phyloP scores from a whole-genome alignment of 768 basidiomycete species.

The Lactarius quietus region DNA sequence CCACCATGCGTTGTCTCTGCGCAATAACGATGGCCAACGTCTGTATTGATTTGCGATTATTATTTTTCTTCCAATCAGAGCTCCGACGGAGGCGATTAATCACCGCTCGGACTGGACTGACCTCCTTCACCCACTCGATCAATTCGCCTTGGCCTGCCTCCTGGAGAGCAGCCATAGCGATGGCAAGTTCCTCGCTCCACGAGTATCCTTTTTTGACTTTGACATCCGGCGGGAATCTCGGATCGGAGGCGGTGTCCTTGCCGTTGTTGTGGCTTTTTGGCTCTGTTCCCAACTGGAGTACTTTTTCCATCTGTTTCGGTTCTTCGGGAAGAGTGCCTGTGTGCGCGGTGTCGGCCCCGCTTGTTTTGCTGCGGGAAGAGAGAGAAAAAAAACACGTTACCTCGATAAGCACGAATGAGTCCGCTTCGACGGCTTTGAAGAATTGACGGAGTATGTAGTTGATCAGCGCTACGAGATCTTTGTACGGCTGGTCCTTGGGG shows the following conservation, averaged over 20 bases:
- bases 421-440: constrained; percentile 86
- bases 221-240: constrained; percentile 59
- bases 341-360: background rate
- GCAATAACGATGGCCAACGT: constrained; percentile 58
- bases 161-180: constrained; percentile 70
- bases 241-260: constrained; percentile 40
- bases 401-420: constrained; percentile 86
- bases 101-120: constrained; percentile 37
- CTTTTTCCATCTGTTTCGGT: constrained; percentile 81
- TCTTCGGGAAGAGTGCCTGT: constrained; percentile 88
- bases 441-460: constrained; percentile 87
- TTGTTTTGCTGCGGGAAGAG: constrained; percentile 3
- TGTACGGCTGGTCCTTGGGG: constrained; percentile 72
- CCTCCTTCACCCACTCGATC: constrained; percentile 80
- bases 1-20: constrained; percentile 56
- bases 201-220: constrained; percentile 83
- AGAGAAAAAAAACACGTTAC: constrained; percentile 44
- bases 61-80: background rate
- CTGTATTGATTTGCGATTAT: too few species aligned
- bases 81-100: constrained; percentile 13
- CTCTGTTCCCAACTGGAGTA: constrained; percentile 70
- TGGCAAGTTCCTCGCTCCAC: constrained; percentile 87
- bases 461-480: constrained; percentile 81
- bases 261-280: constrained; percentile 41
- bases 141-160: constrained; percentile 60